Evolutionary conservation across 345 rosid genomes (phyloP).

Genomic region (Dimocarpus longan): DNA sequence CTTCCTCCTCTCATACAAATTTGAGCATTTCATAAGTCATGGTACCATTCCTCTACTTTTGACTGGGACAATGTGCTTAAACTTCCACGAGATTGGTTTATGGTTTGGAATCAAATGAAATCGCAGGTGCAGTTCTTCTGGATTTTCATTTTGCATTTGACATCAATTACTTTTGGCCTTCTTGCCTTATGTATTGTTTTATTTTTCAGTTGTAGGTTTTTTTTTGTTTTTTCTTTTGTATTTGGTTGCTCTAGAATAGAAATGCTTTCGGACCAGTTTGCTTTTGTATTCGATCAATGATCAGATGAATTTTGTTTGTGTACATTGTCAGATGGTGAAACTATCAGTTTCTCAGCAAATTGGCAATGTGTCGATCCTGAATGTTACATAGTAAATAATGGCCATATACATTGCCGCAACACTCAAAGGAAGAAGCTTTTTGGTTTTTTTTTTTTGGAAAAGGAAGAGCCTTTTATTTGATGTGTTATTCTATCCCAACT

Average conservation of each 20-base stretch:
- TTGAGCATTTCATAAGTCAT: background rate
- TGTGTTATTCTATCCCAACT: background rate
- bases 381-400: background rate
- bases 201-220: background rate
- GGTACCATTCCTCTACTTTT: background rate
- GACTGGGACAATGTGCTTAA: background rate
- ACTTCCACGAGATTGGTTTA: constrained; percentile 1
- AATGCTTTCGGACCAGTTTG: background rate
- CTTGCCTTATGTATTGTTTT: background rate
- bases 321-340: background rate
- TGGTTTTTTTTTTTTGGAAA: too few relatives aligned
- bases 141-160: constrained; percentile 14
- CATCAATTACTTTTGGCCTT: background rate
- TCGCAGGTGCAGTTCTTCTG: background rate
- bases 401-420: background rate
- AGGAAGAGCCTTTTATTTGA: background rate
- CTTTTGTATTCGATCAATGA: constrained; percentile 8
- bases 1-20: constrained; percentile 4
- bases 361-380: background rate
- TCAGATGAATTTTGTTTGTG: constrained; percentile 4
- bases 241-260: constrained; percentile 9
- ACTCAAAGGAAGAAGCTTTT: background rate
- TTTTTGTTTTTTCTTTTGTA: background rate
- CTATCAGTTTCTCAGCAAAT: background rate
- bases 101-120: background rate